A percentile compares a stretch with the other conserved stretches of the same genome.
Evolutionary conservation across 2,329 filamentous ascomycete genomes (phyloP).

Genomic region (Xylaria sp.): DNA sequence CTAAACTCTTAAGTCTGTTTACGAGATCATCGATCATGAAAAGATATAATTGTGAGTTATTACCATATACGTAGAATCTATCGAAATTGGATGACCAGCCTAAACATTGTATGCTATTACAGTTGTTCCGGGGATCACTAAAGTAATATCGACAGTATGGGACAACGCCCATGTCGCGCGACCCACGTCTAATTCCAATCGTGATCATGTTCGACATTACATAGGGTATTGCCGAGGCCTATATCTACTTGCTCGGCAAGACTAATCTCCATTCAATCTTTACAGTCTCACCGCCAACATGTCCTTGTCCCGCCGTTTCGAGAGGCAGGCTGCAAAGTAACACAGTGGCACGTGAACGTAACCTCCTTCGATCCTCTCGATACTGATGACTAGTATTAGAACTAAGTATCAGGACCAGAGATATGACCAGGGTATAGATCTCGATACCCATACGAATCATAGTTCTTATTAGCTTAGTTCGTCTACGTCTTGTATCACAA

Average conservation of each 20-base stretch:
- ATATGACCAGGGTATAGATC: not conserved
- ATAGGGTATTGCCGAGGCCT: not conserved
- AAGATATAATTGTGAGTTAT: not conserved
- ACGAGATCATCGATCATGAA: not conserved
- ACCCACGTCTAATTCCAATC: not conserved
- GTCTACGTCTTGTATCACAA: not conserved
- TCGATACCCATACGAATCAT: not conserved
- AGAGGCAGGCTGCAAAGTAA: constrained; percentile 5
- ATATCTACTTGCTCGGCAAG: not conserved
- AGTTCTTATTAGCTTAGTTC: not conserved
- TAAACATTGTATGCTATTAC: not conserved
- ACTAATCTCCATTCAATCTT: not conserved
- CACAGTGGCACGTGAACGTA: not conserved
- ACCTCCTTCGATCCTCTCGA: not conserved
- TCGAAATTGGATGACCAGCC: not conserved
- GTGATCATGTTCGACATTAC: too few relatives aligned
- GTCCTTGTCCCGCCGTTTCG: not conserved
- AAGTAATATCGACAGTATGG: not conserved
- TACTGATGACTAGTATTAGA: too few relatives aligned
- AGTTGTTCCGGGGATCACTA: not conserved
- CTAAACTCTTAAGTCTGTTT: not conserved
- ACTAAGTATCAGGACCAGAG: not conserved
- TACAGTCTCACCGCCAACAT: not conserved
- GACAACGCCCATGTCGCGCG: not conserved
- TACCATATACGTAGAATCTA: not conserved